Evolutionary conservation across 2,329 filamentous ascomycete genomes (phyloP).

Genomic region (Alternaria longipes): DNA sequence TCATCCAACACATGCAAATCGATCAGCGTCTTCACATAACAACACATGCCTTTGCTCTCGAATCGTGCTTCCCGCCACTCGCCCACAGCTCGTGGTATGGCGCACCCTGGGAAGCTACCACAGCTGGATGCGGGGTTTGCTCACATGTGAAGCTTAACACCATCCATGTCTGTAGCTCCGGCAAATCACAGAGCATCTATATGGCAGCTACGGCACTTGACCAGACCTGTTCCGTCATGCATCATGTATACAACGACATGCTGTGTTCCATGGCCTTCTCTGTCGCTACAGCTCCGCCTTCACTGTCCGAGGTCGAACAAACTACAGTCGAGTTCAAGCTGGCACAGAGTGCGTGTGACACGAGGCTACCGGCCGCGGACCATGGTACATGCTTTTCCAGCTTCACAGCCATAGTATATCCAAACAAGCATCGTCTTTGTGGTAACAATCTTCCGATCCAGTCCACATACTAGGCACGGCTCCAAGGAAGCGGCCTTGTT

Average conservation of each 20-base stretch:
- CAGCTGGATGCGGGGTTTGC: constrained; percentile 36
- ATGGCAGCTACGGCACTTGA: constrained; percentile 25
- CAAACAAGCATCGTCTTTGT: background rate
- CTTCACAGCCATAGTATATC: background rate
- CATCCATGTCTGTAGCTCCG: constrained; percentile 20
- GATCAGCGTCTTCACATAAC: background rate
- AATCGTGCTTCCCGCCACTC: constrained; percentile 5
- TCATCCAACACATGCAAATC: constrained; percentile 14
- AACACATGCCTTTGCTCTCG: background rate
- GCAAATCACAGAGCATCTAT: constrained; percentile 30
- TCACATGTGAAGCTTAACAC: constrained; percentile 38
- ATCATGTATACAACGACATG: background rate
- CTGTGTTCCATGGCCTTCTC: constrained; percentile 9
- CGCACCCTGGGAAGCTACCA: constrained; percentile 2
- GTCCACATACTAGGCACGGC: background rate
- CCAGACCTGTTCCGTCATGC: background rate
- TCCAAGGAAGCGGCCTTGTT: background rate
- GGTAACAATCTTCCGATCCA: background rate
- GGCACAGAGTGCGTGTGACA: constrained; percentile 16
- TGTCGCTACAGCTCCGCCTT: constrained; percentile 6
- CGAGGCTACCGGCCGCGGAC: constrained; percentile 36
- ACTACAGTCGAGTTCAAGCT: constrained; percentile 5
- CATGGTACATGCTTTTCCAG: constrained; percentile 4
- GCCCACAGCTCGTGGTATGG: constrained; percentile 9
- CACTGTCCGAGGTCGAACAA: constrained; percentile 4